Evolutionary conservation across 2,329 filamentous ascomycete genomes (phyloP), one percentile per base, ranked within the genome.

Genomic region (Trichophyton equinum): DNA sequence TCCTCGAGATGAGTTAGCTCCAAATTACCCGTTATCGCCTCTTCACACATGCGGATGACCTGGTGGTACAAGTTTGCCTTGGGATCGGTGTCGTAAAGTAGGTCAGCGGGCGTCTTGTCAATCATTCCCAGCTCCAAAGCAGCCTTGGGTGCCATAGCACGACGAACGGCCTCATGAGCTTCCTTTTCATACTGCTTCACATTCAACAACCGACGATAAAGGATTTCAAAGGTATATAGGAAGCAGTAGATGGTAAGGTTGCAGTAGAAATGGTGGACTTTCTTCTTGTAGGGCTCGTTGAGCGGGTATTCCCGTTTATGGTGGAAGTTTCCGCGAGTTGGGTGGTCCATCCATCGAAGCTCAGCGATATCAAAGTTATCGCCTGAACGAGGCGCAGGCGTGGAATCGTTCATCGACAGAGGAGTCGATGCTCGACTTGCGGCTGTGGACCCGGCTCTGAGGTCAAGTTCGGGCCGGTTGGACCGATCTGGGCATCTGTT

Each of bases 211-310:
- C 94, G 85, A 68, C 85, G 84, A 75, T 96, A 97, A 4, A 99
- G 78, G n/a, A 87, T 88, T 70, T 96, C 85, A 72, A 99, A 94
- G 63, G 96, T 86, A 67, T 87, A 89, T 77, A 99, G 88, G 79
- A 99, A 97, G 74, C 94, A 91, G 71, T 91, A 96, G 62, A 99
- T 86, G 2, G 87, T 89, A 68, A 90, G 83, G 72, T 96, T 97
- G 72, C 86, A 87, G 77, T 95, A 99, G 71, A 97, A 84, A 71
- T 92, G 92, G 77, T 90, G 95, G 74, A 84, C 85, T 9, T 85
- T 85, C 55, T 91, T 88, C 66, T 82, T 81, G 74, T 94, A 95
- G 62, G 88, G 85, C 58, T 91, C 88, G 63, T 96, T 90, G 47
- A 82, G 63, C 76, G 87, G 78, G 81, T 92, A 75, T 82, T 82